Evolutionary conservation across 1,284 basidiomycete genomes (phyloP).

Genomic region (Puccinia hordei): DNA sequence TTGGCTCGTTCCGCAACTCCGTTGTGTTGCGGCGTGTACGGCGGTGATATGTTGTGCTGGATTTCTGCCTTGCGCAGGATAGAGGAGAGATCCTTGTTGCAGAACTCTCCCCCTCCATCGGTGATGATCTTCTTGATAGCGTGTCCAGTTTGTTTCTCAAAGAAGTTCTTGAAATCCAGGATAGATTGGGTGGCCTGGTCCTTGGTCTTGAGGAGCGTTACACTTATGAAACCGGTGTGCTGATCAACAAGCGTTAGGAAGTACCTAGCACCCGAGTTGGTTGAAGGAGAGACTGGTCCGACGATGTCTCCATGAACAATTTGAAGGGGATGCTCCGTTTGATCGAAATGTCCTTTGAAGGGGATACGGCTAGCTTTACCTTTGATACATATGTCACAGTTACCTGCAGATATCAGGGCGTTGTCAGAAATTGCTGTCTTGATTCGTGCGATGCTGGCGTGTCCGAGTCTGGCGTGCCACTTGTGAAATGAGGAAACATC

Average conservation of each 20-base stretch:
- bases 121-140: not conserved
- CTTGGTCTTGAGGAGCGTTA: not conserved
- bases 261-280: not conserved
- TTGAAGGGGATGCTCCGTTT: not conserved
- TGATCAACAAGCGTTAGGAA: not conserved
- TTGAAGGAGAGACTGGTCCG: conserved; percentile 7
- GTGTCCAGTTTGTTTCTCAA: not conserved
- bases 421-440: not conserved
- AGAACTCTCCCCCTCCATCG: conserved; percentile 17
- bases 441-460: not conserved
- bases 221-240: not conserved
- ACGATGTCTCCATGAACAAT: conserved; percentile 11
- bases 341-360: not conserved
- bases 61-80: no score
- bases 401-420: no score
- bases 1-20: no score
- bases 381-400: conserved; percentile 2
- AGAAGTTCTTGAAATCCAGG: not conserved
- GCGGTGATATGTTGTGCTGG: no score
- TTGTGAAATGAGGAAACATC: not conserved
- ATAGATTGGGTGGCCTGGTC: not conserved
- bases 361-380: not conserved
- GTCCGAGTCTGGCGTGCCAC: not conserved
- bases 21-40: no score
- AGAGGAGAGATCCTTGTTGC: not conserved